phyloP scores from a whole-genome alignment of 257 asterid genomes.

The Hygrophila difformis region DNA sequence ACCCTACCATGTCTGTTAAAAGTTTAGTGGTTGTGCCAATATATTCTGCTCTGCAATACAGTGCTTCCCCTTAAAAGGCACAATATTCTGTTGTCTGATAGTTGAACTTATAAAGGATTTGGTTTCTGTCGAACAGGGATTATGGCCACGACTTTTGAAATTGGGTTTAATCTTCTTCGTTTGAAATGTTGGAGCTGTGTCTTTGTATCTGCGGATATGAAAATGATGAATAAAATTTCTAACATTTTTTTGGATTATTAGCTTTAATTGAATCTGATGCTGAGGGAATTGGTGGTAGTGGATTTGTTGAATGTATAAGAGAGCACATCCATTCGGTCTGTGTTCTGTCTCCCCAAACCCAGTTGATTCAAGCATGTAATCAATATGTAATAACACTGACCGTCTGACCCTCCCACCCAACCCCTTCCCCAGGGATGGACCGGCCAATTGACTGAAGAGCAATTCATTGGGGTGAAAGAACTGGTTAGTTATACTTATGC shows the following conservation, averaged over 20 bases:
- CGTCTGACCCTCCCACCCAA: too few relatives aligned
- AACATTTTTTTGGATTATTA: conserved; percentile 27
- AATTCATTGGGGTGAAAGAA: conserved; percentile 90
- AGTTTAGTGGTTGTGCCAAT: too few relatives aligned
- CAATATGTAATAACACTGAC: too few relatives aligned
- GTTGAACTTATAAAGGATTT: too few relatives aligned
- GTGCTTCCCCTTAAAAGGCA: too few relatives aligned
- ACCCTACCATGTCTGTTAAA: too few relatives aligned
- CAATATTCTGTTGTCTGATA: too few relatives aligned
- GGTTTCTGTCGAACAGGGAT: conserved; percentile 36
- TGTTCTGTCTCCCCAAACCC: conserved; percentile 18
- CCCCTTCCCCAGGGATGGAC: conserved; percentile 54
- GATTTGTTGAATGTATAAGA: conserved; percentile 89
- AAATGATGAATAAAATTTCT: conserved; percentile 17
- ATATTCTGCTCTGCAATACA: too few relatives aligned
- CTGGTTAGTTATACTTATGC: conserved; percentile 42
- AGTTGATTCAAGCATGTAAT: too few relatives aligned
- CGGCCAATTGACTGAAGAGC: conserved; percentile 79
- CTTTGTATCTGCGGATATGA: conserved; percentile 13
- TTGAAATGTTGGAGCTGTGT: conserved; percentile 12
- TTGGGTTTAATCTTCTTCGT: too few relatives aligned
- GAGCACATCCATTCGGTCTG: conserved; percentile 91
- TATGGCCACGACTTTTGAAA: conserved; percentile 88
- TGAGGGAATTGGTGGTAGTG: conserved; percentile 98
- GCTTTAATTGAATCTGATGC: conserved; percentile 95